Conservation (phyloP, 2,329 filamentous ascomycete genomes). For the Penicillium rolfsii region DNA sequence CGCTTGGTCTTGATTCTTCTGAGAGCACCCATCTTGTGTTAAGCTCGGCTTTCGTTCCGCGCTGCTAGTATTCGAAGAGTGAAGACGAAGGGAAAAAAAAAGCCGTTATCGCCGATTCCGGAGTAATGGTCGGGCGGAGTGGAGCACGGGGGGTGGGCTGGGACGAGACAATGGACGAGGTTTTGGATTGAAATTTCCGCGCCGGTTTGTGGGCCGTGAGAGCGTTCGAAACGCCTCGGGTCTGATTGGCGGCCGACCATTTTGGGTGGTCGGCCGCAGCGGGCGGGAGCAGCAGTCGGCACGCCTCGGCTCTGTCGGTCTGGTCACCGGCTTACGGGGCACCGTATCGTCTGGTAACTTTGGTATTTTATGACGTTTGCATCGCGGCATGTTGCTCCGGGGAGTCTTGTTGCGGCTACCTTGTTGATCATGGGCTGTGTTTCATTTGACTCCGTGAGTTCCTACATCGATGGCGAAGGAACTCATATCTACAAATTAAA, state of each 20-base stretch:
- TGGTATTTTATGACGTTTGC: slow-evolving; percentile 31
- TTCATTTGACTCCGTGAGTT: neutral
- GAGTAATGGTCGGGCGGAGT: slow-evolving; percentile 35
- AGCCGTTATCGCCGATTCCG: slow-evolving; percentile 40
- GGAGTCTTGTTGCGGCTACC: slow-evolving; percentile 4
- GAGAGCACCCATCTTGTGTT: slow-evolving; percentile 65
- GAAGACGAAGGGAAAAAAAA: slow-evolving; percentile 27
- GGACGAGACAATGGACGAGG: slow-evolving; percentile 13
- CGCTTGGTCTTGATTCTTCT: slow-evolving; percentile 74
- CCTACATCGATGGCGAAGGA: neutral
- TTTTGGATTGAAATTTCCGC: slow-evolving; percentile 34
- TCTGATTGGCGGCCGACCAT: slow-evolving; percentile 33
- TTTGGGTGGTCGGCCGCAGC: slow-evolving; percentile 8
- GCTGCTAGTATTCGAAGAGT: slow-evolving; percentile 18
- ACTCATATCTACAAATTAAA: neutral
- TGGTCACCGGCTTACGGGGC: slow-evolving; percentile 30
- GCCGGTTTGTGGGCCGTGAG: slow-evolving; percentile 30
- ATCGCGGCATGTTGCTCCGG: slow-evolving; percentile 16
- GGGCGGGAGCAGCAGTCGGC: slow-evolving; percentile 36
- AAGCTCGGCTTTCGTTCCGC: slow-evolving; percentile 23
- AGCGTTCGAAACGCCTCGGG: slow-evolving; percentile 31
- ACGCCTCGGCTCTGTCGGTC: slow-evolving; percentile 42
- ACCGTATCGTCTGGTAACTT: slow-evolving; percentile 8
- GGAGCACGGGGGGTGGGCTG: slow-evolving; percentile 32
- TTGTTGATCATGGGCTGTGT: neutral